Evolutionary conservation across 331 rosid genomes (phyloP).

Genomic region (Spiraea crenata): DNA sequence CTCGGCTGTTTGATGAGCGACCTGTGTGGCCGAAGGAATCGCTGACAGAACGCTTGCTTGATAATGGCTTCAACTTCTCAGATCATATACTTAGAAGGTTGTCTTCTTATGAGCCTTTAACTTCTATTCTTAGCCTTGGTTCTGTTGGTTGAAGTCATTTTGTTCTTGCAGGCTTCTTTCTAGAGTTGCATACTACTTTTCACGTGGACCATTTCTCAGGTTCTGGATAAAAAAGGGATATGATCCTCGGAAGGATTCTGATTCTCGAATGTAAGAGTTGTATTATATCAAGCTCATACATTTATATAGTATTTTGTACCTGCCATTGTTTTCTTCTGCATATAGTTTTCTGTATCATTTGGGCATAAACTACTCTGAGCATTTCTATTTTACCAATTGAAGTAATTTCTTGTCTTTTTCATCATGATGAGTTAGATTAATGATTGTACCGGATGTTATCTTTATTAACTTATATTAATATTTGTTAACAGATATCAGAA

Average conservation of each 20-base stretch:
- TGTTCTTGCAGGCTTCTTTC: slow-evolving; percentile 75
- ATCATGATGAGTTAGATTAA: not conserved
- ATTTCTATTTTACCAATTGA: not conserved
- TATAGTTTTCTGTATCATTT: not conserved
- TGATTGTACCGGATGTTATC: slow-evolving; percentile 4
- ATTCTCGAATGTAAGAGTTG: slow-evolving; percentile 72
- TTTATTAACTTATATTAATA: slow-evolving; percentile 15
- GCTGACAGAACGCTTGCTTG: slow-evolving; percentile 53
- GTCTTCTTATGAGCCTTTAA: slow-evolving; percentile 20
- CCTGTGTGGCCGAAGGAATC: slow-evolving; percentile 86
- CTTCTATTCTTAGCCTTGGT: slow-evolving; percentile 18
- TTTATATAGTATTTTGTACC: not conserved
- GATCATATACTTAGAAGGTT: slow-evolving; percentile 73
- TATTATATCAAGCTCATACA: not conserved
- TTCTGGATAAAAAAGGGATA: slow-evolving; percentile 95
- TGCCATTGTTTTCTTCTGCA: not conserved
- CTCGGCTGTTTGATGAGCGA: slow-evolving; percentile 76
- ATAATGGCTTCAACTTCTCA: slow-evolving; percentile 62
- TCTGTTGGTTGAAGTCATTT: slow-evolving; percentile 23
- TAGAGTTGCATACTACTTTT: slow-evolving; percentile 88
- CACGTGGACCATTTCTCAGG: slow-evolving; percentile 89
- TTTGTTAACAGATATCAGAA: slow-evolving; percentile 65
- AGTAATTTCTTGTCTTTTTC: not conserved
- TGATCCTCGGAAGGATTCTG: slow-evolving; percentile 84
- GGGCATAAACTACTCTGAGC: not conserved